phyloP scores from a whole-genome alignment of 176 grass and related monocot genomes.

The Bromus sterilis region DNA sequence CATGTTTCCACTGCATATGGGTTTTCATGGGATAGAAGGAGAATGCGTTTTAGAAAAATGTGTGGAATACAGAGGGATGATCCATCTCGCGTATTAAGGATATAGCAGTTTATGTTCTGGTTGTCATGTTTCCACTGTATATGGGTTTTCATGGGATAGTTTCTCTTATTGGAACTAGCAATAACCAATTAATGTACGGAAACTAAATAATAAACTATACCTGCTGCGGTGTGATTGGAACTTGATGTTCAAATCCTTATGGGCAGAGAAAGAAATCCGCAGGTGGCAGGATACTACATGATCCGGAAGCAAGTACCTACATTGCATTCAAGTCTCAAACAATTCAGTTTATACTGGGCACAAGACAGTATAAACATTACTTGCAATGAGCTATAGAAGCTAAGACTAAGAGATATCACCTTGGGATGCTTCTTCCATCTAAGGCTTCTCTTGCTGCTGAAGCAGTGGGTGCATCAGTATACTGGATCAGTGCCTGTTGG shows the following conservation, averaged over 20 bases:
- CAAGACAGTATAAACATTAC: background rate
- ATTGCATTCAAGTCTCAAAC: conserved; percentile 27
- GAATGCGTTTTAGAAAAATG: no score
- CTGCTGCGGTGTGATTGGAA: conserved; percentile 97
- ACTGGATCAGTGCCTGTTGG: conserved; percentile 83
- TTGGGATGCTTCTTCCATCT: conserved; percentile 98
- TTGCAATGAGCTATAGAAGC: background rate
- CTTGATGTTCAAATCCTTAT: conserved; percentile 95
- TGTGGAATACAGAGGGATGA: background rate
- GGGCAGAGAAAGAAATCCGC: conserved; percentile 88
- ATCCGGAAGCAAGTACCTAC: conserved; percentile 76
- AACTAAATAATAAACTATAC: conserved; percentile 24
- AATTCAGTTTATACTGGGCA: conserved; percentile 10
- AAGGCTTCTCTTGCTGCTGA: conserved; percentile 85
- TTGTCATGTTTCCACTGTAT: background rate
- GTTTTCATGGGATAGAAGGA: background rate
- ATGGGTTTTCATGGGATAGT: background rate
- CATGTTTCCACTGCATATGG: no score
- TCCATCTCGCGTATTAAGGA: background rate
- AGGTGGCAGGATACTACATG: conserved; percentile 75
- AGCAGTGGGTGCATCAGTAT: conserved; percentile 79
- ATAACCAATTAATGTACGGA: background rate
- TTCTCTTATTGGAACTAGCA: background rate
- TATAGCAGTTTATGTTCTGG: background rate
- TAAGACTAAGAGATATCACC: conserved; percentile 29